A percentile compares a stretch with the other conserved stretches of the same genome.
phyloP scores from a whole-genome alignment of 2,329 filamentous ascomycete genomes.

The Volutella citrinella region DNA sequence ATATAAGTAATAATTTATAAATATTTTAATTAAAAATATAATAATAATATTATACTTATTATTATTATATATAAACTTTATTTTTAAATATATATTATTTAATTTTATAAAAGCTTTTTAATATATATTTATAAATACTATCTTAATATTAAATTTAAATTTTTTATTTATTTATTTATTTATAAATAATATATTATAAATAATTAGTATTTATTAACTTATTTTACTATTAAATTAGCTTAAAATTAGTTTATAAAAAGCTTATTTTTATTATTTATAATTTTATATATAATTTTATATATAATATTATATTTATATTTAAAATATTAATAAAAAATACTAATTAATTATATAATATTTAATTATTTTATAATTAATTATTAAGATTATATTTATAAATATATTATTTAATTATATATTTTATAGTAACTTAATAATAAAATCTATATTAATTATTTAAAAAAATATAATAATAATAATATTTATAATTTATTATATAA shows the following conservation, averaged over 20 bases:
- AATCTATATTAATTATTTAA: not conserved
- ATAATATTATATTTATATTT: not conserved
- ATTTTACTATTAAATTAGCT: too few relatives aligned
- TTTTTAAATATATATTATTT: too few relatives aligned
- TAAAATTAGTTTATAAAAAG: too few relatives aligned
- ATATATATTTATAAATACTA: conserved; percentile 1
- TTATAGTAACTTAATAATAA: not conserved
- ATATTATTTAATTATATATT: not conserved
- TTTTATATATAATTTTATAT: conserved; percentile 3
- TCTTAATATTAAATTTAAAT: conserved; percentile 2
- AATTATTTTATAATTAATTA: conserved; percentile 1
- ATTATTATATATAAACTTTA: too few relatives aligned
- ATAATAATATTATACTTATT: too few relatives aligned
- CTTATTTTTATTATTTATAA: conserved; percentile 1
- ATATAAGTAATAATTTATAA: too few relatives aligned
- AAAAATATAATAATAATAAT: not conserved
- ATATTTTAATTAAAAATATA: too few relatives aligned
- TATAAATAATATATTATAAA: too few relatives aligned
- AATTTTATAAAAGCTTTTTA: too few relatives aligned
- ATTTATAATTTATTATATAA: not conserved
- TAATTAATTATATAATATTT: not conserved
- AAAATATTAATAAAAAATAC: not conserved
- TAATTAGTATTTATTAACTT: too few relatives aligned
- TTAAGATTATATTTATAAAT: conserved; percentile 3
- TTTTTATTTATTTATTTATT: not conserved